Evolutionary conservation across 129 eudicot species (phyloP), one percentile per base, ranked within the genome.

Genomic region (Flaveria brownii): DNA sequence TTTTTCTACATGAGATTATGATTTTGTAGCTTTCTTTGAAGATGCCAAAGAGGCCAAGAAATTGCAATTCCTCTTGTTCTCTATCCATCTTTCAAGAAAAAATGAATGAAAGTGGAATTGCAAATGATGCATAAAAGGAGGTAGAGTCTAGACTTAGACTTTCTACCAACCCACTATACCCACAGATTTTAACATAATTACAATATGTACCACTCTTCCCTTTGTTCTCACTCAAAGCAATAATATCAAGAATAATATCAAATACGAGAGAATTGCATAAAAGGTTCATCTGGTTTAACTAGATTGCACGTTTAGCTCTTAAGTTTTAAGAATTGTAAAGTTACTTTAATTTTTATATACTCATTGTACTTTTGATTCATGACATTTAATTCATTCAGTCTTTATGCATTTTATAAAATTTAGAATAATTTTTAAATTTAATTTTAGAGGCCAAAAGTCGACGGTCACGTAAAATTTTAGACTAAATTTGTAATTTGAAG

Each of bases 1-100:
- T 86, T 42, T 81, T 86, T 50, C 83, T 70, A 72, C 83, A 84
- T 56, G 71, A 45, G 62, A 74, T 33, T 51, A 86, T 78, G 74
- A 86, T 81, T 17, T 84, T 86, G 85, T 61, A 57, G 76, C 90
- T 62, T 74, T 91, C 94, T 51, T 47, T 72, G 87, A 63, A 84
- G 68, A 91, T 86, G 56, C 89, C 97, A 55, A 81, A 78, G 68
- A 84, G 54, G 17, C 97, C 97, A 28, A 91, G 76, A 75, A 77
- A 86, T 46, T 86, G 93, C 83, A 88, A 72, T 15, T 88, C 91
- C 85, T 91, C 91, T 85, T 88, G 97, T 46, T 81, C 85, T 80
- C 45, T 82, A 28, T 91, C 91, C 97, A 91, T 89, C 75, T 28
- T 64, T 15, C 33, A 4, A 63, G 45, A 12, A 18, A 20, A 20